Base-by-base conservation (phyloP, 495 filamentous ascomycete species). In the Cryomyces antarcticus region DNA sequence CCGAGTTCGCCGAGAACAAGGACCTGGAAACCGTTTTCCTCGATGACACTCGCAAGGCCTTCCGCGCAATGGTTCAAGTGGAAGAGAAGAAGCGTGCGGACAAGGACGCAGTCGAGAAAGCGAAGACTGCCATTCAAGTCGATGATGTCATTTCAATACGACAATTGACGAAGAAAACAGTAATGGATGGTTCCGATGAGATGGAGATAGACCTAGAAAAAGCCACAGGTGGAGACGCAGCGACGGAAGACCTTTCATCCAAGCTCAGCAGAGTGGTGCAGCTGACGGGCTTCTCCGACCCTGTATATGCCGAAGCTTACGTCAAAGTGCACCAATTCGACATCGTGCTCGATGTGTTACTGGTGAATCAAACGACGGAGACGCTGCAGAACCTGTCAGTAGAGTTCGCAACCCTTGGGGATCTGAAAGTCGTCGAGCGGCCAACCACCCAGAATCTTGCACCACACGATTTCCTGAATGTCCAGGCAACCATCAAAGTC, bases 261-360 rank as follows among this genome's bases (percentile, higher is more conserved):
- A 99, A 99, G 60, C 70, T 99, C 42, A 93, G 80, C 68, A 73
- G 89, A 10, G 89, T 99, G 29, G 92, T 96, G 10, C 92, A 96
- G 57, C 72, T 99, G 36, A 99, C 92, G 27, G 92, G 92, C 42
- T 99, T 99, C 72, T 96, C 92, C 2, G 92, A 99, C 54, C 75
- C 92, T 5, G 92, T 99, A 7, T 99, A 99, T 53, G 92, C 83
- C 28, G 92, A 99, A 62, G 92, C 92, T 17, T 96, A 96, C 51
- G 87, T 99, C 54, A 93, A 93, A 52, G 92, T 96, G 5, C 88
- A 96, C 62, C 92, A 96, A 56, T 99, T 99, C 58, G 92, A 99
- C 53, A 99, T 99, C 52, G 81, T 99, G 13, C 70, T 99, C 5
- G 92, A 99, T 55, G 89, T 99, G 11, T 71, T 99, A 13, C 68